These are phyloP conservation scores for Pleurotus tuber-regium DNA, from an alignment of 768 basidiomycete species.

Conservation along the genomic window DNA sequence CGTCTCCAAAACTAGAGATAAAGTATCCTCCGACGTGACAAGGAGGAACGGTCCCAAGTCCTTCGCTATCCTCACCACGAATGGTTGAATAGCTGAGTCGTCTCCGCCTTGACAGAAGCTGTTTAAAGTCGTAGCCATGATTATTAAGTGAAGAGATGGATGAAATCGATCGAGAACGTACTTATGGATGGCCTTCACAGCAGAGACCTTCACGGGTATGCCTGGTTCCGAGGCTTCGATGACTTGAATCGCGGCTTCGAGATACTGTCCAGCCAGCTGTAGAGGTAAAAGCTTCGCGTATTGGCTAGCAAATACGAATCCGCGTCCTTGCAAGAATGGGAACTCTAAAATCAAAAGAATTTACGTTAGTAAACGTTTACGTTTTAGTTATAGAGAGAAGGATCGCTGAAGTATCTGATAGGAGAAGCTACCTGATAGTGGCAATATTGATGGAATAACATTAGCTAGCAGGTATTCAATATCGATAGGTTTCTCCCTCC, in stretches of 20 bases:
- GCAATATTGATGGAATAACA: slow-evolving; percentile 76
- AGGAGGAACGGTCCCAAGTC: slow-evolving; percentile 83
- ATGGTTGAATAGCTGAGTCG: slow-evolving; percentile 54
- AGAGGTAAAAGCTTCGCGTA: slow-evolving; percentile 73
- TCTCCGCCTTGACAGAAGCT: slow-evolving; percentile 73
- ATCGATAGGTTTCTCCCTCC: slow-evolving; percentile 67
- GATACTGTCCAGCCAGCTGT: slow-evolving; percentile 77
- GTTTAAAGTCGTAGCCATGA: background rate
- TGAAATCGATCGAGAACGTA: slow-evolving; percentile 35
- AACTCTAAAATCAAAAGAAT: slow-evolving; percentile 45
- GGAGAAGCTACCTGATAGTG: slow-evolving; percentile 56
- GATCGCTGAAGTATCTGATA: no score
- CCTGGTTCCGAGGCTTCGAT: slow-evolving; percentile 70
- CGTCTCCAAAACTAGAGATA: slow-evolving; percentile 85
- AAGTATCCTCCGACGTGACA: slow-evolving; percentile 80
- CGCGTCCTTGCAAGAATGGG: slow-evolving; percentile 93
- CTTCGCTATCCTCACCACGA: slow-evolving; percentile 72
- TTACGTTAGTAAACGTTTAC: background rate
- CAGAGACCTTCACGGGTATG: slow-evolving; percentile 91
- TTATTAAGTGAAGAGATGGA: no score
- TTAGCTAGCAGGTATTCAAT: slow-evolving; percentile 72
- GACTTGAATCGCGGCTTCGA: slow-evolving; percentile 83
- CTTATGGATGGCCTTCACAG: slow-evolving; percentile 93
- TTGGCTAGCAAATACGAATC: slow-evolving; percentile 92
- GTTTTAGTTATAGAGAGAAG: background rate